Percentiles rank a stretch among this genome's conserved stretches.
phyloP scores from a whole-genome alignment of 768 basidiomycete species.

The Terana coerulea region DNA sequence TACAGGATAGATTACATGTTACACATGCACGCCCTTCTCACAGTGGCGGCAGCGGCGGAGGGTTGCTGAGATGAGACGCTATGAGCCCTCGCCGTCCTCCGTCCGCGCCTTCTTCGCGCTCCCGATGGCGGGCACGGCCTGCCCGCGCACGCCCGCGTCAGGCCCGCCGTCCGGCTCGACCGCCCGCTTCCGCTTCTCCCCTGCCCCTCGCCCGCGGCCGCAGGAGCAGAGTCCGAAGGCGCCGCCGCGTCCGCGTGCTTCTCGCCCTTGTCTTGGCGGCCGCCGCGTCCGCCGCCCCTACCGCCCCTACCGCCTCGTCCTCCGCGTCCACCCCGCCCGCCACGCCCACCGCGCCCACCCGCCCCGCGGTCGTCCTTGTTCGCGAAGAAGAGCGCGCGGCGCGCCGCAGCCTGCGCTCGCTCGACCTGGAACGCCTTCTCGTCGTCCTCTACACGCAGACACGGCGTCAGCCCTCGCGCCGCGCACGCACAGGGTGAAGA shows the following conservation, averaged over 20 bases:
- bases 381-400: constrained; percentile 39
- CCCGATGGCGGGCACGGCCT: constrained; percentile 46
- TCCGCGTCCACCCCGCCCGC: constrained; percentile 38
- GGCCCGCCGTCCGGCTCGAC: constrained; percentile 78
- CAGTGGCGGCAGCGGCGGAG: no score
- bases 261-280: constrained; percentile 13
- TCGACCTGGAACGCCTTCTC: constrained; percentile 73
- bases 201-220: constrained; percentile 37
- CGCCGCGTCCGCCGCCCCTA: constrained; percentile 31
- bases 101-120: constrained; percentile 39
- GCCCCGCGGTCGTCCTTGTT: constrained; percentile 39
- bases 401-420: constrained; percentile 67
- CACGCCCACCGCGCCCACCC: constrained; percentile 39
- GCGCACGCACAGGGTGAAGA: constrained; percentile 2
- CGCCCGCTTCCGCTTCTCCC: constrained; percentile 75
- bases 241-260: constrained; percentile 21
- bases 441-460: constrained; percentile 49
- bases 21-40: no score
- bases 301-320: constrained; percentile 35
- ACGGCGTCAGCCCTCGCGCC: neutral
- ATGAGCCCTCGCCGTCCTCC: no score
- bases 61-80: no score
- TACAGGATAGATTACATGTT: no score
- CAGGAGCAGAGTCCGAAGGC: constrained; percentile 13
- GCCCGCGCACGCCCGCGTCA: constrained; percentile 62